phyloP scores from a whole-genome alignment of 225 moss, liverwort and hornwort species.

The Polytrichum commune region DNA sequence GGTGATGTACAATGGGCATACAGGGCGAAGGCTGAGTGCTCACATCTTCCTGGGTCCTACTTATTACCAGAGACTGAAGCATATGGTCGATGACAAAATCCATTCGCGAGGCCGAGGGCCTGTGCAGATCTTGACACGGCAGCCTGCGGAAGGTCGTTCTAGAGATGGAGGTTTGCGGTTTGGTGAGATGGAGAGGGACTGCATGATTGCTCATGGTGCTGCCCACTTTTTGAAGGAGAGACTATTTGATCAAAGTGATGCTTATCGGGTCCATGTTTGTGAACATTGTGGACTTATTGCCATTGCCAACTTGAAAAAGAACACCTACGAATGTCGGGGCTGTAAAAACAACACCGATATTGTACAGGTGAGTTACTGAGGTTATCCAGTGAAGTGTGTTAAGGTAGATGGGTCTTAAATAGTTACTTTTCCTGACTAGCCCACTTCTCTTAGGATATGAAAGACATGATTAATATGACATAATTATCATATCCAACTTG shows the following conservation, averaged over 20 bases:
- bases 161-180: constrained; percentile 98
- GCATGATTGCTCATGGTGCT: constrained; percentile 99
- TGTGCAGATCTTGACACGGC: constrained; percentile 94
- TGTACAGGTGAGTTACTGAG: constrained; percentile 61
- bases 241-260: constrained; percentile 98
- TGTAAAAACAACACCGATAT: constrained; percentile 99
- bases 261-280: constrained; percentile 96
- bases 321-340: constrained; percentile 95
- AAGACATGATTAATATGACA: no score
- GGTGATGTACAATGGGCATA: constrained; percentile 99
- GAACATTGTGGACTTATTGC: constrained; percentile 97
- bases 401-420: no score
- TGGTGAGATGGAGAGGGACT: constrained; percentile 99
- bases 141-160: constrained; percentile 98
- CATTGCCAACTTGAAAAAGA: constrained; percentile 96
- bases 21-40: constrained; percentile 86
- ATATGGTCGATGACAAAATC: constrained; percentile 99
- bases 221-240: constrained; percentile 99
- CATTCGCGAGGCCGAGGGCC: constrained; percentile 98
- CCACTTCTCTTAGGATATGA: no score
- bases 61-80: constrained; percentile 96
- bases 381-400: no score
- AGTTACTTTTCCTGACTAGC: no score
- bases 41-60: constrained; percentile 98
- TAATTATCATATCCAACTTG: no score